Base-by-base conservation (phyloP, 2,329 filamentous ascomycete species). In the Colletotrichum horii region DNA sequence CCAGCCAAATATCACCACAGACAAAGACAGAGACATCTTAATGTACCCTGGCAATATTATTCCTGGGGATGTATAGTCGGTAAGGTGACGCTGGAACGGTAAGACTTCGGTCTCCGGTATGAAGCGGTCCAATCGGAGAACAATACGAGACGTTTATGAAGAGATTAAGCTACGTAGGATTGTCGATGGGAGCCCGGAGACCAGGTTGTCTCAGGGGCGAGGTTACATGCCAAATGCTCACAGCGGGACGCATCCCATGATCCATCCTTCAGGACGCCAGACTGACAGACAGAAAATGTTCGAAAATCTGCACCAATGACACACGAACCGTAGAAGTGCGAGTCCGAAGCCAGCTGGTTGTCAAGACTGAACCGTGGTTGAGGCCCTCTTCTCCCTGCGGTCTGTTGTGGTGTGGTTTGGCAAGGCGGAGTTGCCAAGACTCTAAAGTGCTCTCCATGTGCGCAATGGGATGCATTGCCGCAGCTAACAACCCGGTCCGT, bases 361-460 rank as follows among this genome's bases (percentile, higher is more conserved):
- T 64, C 19, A 22, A 26, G n/a, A 43, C 14, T 64, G 34, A 38
- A 64, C 11, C 32, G 6, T 32, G 32, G n/a, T 38, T 34, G 60
- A 36, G 6, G 12, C 38, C 8, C 16, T 66, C 38, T 26, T 8
- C n/a, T 52, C 30, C 43, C 43, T 52, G 43, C 43, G 43, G 43
- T 4, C 26, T 52, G n/a, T 43, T 36, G 58, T 64, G 66, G 64
- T 43, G 43, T 64, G 65, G 66, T 64, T 36, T 70, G 56, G 48
- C 52, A 74, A 66, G 71, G 66, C 71, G 66, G 71, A 66, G 71
- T 60, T 74, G 71, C 71, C 71, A 74, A 74, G 71, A 74, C 66
- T 58, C 19, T 26, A 28, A 61, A 72, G 55, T 66, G 43, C 30
- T 66, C 61, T 64, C 58, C 52, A 48, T 66, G 69, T 66, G 64